Evolutionary conservation across 1,139 yeast species (phyloP).

Genomic region (Candida pseudoviswanathii): DNA sequence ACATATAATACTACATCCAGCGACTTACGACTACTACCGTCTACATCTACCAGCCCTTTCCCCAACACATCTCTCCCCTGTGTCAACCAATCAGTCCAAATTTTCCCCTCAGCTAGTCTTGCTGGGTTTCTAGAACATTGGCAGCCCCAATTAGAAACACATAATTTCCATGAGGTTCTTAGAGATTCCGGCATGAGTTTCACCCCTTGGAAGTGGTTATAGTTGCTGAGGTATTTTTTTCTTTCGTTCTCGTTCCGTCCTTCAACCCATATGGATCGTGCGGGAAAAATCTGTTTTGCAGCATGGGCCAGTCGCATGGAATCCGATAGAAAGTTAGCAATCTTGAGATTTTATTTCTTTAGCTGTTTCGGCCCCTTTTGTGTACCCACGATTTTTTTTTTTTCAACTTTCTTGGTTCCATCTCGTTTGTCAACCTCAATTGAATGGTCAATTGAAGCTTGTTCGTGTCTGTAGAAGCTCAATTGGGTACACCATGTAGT

Average conservation of each 20-base stretch:
- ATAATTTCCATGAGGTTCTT: not conserved
- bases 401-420: no score
- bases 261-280: not conserved
- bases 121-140: no score
- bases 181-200: not conserved
- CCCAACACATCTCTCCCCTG: not conserved
- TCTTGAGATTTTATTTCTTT: not conserved
- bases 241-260: not conserved
- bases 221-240: not conserved
- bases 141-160: not conserved
- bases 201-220: not conserved
- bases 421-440: no score
- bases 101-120: no score
- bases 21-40: no score
- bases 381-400: no score
- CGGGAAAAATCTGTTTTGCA: constrained; percentile 1
- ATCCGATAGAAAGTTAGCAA: not conserved
- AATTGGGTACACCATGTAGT: not conserved
- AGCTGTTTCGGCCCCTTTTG: not conserved
- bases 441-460: no score
- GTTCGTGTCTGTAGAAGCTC: not conserved
- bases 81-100: not conserved
- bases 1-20: no score
- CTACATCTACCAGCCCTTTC: no score
- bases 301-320: not conserved